Evolutionary conservation across 129 eudicot species (phyloP), one percentile per base, ranked within the genome.

Genomic region (Sambucus nigra): DNA sequence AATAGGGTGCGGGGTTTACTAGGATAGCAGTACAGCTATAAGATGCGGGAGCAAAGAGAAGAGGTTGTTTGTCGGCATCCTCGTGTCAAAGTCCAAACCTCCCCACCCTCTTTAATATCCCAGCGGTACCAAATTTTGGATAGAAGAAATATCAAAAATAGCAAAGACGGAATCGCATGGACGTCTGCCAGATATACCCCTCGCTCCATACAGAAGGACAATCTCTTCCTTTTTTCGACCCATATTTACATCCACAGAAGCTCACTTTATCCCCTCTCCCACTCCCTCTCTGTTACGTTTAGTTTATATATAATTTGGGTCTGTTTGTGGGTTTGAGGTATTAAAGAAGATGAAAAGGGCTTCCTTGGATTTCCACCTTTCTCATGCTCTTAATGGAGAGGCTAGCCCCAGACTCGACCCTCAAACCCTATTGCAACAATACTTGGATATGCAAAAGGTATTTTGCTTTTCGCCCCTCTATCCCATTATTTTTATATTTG

Each of bases 391-490:
- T 52, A 63, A 53, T 19, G 76, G 61, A 28, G 68, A 47, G 39
- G 64, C 55, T 7, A 49, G 28, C 26, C 55, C 26, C 16, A 69
- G 57, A 19, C 16, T 53, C 24, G 72, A 64, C 19, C 69, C 68
- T 68, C 76, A 77, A 70, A 51, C 40, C 10, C 72, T 77, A 4
- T 60, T 73, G 70, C 73, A 59, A 25, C 76, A 77, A 17, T 73
- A 46, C 35, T 51, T 77, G 63, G 73, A 59, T 24, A 16, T 77
- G 66, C 84, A 77, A 69, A 77, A 77, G 84, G 84, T 77, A 64
- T 0, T 41, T 10, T 46, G 28, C 16, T 33, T n/a, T 41, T 35
- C 13, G 5, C 24, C 4, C 27, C 23, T 52, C 58, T 26, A 4
- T 47, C 5, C 56, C 18, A 46, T 47, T n/a, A 7, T 0, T 47